Percentiles rank a stretch among this genome's conserved stretches.
Evolutionary conservation across 2,329 filamentous ascomycete species (phyloP).

Genomic region (Aspergillus flavus): DNA sequence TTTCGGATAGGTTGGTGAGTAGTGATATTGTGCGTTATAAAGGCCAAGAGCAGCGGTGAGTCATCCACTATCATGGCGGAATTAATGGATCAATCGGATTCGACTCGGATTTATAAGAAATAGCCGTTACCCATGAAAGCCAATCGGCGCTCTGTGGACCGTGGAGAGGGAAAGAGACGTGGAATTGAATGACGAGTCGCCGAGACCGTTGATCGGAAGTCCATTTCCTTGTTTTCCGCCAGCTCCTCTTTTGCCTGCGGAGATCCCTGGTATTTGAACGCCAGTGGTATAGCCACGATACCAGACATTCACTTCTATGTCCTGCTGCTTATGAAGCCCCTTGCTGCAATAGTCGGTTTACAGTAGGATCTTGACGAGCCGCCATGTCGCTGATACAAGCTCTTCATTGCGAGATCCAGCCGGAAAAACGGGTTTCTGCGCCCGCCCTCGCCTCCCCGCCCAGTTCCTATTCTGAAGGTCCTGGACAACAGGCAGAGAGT

Average conservation of each 20-base stretch:
- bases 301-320: background rate
- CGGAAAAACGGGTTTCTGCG: background rate
- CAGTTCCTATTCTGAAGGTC: background rate
- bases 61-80: background rate
- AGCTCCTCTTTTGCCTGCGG: background rate
- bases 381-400: constrained; percentile 3
- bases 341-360: too few relatives aligned
- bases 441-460: background rate
- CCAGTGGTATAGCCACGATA: background rate
- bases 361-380: background rate
- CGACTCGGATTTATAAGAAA: background rate
- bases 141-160: background rate
- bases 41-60: background rate
- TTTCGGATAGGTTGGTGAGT: background rate
- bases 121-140: background rate
- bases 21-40: background rate
- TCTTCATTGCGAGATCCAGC: constrained; percentile 1
- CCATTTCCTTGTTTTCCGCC: background rate
- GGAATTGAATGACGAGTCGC: background rate
- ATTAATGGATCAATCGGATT: background rate
- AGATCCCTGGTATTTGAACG: background rate
- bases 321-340: background rate
- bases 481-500: background rate
- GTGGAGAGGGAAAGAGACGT: background rate
- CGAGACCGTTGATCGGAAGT: background rate